phyloP scores from a whole-genome alignment of 371 early-diverging fungal species.

The Lichtheimia ornata region DNA sequence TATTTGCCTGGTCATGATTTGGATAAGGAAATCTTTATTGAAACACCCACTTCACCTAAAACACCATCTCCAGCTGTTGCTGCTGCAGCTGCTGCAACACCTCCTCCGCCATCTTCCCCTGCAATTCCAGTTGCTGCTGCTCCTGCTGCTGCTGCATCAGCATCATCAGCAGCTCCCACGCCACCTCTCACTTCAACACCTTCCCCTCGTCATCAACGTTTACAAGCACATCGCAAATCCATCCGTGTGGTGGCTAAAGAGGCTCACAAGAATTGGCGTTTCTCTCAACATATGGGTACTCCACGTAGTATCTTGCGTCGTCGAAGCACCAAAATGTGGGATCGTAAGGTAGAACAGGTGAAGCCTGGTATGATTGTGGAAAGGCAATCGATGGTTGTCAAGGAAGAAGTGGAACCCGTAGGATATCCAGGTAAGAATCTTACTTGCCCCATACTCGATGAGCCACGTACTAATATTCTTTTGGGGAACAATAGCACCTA shows the following conservation, averaged over 20 bases:
- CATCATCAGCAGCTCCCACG: not conserved
- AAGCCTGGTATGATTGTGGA: slow-evolving; percentile 49
- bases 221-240: slow-evolving; percentile 57
- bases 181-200: slow-evolving; percentile 14
- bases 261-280: slow-evolving; percentile 48
- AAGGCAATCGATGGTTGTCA: slow-evolving; percentile 8
- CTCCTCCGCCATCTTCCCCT: not conserved
- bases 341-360: slow-evolving; percentile 56
- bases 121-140: not conserved
- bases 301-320: slow-evolving; percentile 45
- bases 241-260: slow-evolving; percentile 62
- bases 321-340: slow-evolving; percentile 69
- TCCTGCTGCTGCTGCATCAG: not conserved
- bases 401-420: not conserved
- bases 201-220: slow-evolving; percentile 23
- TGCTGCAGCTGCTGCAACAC: not conserved
- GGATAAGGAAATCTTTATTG: slow-evolving; percentile 77
- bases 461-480: not conserved
- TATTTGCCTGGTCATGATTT: slow-evolving; percentile 83
- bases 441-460: not conserved
- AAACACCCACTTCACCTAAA: slow-evolving; percentile 7
- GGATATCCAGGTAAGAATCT: not conserved
- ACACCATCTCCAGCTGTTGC: not conserved
- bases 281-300: slow-evolving; percentile 38
- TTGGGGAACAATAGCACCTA: slow-evolving; percentile 19